phyloP scores from a whole-genome alignment of 2,329 filamentous ascomycete species.

The Fusarium lateritium region DNA sequence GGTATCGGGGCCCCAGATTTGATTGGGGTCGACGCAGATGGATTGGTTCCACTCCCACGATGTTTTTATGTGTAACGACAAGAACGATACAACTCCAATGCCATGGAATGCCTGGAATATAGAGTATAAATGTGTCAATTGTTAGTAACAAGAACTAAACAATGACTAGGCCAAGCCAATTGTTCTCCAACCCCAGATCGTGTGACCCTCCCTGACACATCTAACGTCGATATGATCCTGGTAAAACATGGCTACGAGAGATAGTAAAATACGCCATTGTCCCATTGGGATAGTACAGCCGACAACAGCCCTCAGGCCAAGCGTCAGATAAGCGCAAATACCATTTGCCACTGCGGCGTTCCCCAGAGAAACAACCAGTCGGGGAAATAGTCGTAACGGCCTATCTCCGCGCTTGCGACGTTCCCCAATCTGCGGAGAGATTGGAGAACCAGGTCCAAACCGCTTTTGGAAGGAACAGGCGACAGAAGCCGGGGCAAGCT shows the following conservation, averaged over 20 bases:
- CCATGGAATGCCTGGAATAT: not conserved
- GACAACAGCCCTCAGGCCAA: constrained; percentile 7
- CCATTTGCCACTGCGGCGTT: constrained; percentile 1
- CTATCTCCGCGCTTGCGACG: constrained; percentile 16
- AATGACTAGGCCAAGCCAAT: not conserved
- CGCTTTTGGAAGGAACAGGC: constrained; percentile 40
- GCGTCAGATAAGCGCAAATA: constrained; percentile 15
- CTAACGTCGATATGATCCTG: not conserved
- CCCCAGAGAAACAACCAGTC: constrained; percentile 2
- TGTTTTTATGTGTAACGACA: not conserved
- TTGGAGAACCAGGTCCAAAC: constrained; percentile 25
- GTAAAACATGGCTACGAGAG: not conserved
- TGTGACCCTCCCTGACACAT: not conserved
- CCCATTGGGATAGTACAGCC: constrained; percentile 20
- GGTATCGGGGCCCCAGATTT: constrained; percentile 20
- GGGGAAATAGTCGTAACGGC: constrained; percentile 21
- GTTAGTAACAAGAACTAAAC: not conserved
- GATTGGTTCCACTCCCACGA: constrained; percentile 5
- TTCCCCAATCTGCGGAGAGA: constrained; percentile 23
- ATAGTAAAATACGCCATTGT: not conserved
- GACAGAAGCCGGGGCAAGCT: constrained; percentile 21
- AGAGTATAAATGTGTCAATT: not conserved
- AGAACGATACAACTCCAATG: not conserved
- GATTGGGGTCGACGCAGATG: constrained; percentile 1
- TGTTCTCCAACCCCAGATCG: not conserved